Base-by-base conservation (phyloP, 208 protist genomes). In the Acanthamoeba culbertsoni region DNA sequence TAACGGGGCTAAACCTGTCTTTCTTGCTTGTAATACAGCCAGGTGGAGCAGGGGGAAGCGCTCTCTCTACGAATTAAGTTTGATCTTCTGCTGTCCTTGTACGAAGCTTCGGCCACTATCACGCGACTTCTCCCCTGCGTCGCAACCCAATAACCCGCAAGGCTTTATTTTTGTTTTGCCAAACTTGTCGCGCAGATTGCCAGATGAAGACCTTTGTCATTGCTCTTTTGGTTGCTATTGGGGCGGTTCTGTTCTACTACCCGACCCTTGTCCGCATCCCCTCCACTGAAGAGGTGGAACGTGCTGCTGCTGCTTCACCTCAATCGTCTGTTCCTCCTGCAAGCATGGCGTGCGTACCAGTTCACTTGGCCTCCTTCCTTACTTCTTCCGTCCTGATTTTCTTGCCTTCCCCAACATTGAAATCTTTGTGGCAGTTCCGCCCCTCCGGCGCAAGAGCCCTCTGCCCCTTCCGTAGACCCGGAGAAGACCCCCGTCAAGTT, bases 191-290 rank as follows among this genome's bases (percentile, higher is more conserved):
- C 59, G 28, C 59, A 37, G 5, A 37, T 3, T 18, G 4, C 31
- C 55, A 57, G 73, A 86, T 86, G 77, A 86, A 86, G 42, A 86
- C 77, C 23, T 62, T 86, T 5, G 26, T 86, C 14, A 2, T 86
- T 5, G 77, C 77, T 18, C 14, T 86, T 26, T 43, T 86, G 51
- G 77, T 86, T 18, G 77, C 43, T 31, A 31, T 86, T 2, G 46
- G 48, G 28, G 77, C 77, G 12, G 43, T 40, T 4, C 51, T 86
- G 28, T 86, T 86, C 77, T 86, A 86, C 43, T 86, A 86, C 51
- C 77, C 77, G 43, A 86, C 77, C 23, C 33, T 86, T 26, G 77
- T 86, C 8, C 12, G 23, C 14, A 86, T 86, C 33, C 77, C 77
- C 12, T 62, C 43, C 7, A 18, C 40, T 18, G 46, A 86, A 57